Evolutionary conservation across 805 yeast species (phyloP), one percentile per base, ranked within the genome.

Genomic region (Sungouiozyma intestinalis): DNA sequence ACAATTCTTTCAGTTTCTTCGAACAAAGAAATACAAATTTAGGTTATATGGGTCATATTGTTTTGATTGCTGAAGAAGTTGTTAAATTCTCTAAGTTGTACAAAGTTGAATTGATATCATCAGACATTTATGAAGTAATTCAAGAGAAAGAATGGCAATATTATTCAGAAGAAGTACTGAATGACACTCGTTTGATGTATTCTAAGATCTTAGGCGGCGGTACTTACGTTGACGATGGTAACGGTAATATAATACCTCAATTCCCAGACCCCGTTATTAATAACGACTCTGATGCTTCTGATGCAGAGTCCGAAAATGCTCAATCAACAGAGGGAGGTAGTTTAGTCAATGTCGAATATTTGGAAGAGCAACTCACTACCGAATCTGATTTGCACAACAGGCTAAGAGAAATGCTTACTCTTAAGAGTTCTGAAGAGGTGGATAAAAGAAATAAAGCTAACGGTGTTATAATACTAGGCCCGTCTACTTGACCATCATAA

Each of bases 1-100:
- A 65, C 44, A 64, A 63, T 32, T 79, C 84, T 45, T 72, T 75
- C 44, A 72, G 71, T 35, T 73, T 77, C 54, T 84, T 83, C 60
- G 74, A 71, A 50, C 64, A 65, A 44, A 69, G 69, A 14, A 76
- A 77, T 2, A 73, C 84, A 31, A 71, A 94, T 41, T 73, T 88
- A 29, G 98, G 97, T 0, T 90, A 85, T 58, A 86, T 88, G 85
- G 98, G 98, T 16, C 97, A 90, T 58, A 66, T 90, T 49, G 86
- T 94, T 4, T 67, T 90, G 41, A 85, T 90, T 41, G 87, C 95
- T 41, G 97, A 90, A 58, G 98, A 90, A 60, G 86, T 90, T 42
- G 95, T 87, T 38, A 90, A 90, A 60, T 90, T 90, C 60, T 66
- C 69, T 3, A 57, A 58, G 37, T 63, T 74, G 2, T 70, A 57